Evolutionary conservation across 768 basidiomycete species (phyloP).

Genomic region (Naematelia aurantialba): DNA sequence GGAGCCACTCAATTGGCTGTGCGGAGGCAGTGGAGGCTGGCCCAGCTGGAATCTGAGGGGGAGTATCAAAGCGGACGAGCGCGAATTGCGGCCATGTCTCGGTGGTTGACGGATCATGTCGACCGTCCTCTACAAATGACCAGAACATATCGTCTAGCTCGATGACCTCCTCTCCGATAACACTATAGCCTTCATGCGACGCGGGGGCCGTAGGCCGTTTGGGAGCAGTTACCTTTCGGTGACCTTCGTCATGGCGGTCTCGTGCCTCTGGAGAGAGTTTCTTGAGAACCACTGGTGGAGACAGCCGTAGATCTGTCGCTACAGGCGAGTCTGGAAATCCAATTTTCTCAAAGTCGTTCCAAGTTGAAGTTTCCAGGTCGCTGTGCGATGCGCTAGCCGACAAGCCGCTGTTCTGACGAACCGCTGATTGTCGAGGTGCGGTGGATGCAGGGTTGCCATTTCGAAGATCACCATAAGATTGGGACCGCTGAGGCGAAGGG

Average conservation of each 20-base stretch:
- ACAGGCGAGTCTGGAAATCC: constrained; percentile 24
- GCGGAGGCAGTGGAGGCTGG: not conserved
- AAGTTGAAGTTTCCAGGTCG: constrained; percentile 5
- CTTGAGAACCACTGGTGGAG: not conserved
- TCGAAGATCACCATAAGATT: too few relatives aligned
- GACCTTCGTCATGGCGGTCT: not conserved
- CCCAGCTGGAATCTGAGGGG: not conserved
- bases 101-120: constrained; percentile 12
- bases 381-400: not conserved
- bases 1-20: constrained; percentile 24
- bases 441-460: not conserved
- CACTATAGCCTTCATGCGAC: not conserved
- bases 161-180: constrained; percentile 15
- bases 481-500: too few relatives aligned
- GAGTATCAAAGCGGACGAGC: constrained; percentile 19
- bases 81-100: constrained; percentile 24
- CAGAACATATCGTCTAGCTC: constrained; percentile 34
- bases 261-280: not conserved
- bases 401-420: not conserved
- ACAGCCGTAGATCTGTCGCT: constrained; percentile 6
- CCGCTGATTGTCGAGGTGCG: not conserved
- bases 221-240: not conserved
- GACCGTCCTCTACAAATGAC: constrained; percentile 28
- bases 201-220: not conserved
- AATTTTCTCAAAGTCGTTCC: constrained; percentile 30